phyloP scores from a whole-genome alignment of 2,329 filamentous ascomycete species.

The Rhynchosporium secalis region DNA sequence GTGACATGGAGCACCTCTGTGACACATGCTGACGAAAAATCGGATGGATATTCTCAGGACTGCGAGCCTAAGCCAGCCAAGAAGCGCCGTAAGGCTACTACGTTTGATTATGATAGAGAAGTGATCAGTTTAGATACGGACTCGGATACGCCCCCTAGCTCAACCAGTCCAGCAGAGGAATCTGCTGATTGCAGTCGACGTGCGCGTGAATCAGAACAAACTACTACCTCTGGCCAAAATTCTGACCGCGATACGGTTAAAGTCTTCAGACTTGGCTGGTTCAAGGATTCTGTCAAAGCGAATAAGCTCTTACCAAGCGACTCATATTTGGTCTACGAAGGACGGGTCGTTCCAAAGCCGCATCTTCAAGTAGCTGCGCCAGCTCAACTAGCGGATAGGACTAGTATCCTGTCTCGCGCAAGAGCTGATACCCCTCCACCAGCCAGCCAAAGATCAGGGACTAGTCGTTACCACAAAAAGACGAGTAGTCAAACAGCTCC shows the following conservation, averaged over 20 bases:
- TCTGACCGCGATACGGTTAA: conserved; percentile 41
- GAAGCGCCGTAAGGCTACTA: conserved; percentile 35
- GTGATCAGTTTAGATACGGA: conserved; percentile 35
- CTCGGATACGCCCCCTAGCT: conserved; percentile 36
- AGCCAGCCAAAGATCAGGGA: conserved; percentile 30
- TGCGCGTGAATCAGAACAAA: not conserved
- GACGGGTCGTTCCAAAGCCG: conserved; percentile 34
- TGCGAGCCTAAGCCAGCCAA: conserved; percentile 37
- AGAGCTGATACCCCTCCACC: conserved; percentile 29
- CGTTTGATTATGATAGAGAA: conserved; percentile 23
- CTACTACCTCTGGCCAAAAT: not conserved
- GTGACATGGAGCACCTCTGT: not conserved
- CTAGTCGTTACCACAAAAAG: conserved; percentile 16
- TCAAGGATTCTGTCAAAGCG: conserved; percentile 52
- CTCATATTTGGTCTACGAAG: conserved; percentile 57
- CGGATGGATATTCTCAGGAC: not conserved
- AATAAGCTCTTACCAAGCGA: conserved; percentile 49
- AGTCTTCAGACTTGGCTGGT: conserved; percentile 61
- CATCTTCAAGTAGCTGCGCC: not conserved
- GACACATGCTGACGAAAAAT: not conserved
- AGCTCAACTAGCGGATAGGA: not conserved
- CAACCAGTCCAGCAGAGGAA: not conserved
- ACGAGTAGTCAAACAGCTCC: conserved; percentile 38
- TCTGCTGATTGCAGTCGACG: not conserved
- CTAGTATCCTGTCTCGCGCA: conserved; percentile 35